Conservation (phyloP, 164 flowering plant genomes). For the Nelumbo lutea region DNA sequence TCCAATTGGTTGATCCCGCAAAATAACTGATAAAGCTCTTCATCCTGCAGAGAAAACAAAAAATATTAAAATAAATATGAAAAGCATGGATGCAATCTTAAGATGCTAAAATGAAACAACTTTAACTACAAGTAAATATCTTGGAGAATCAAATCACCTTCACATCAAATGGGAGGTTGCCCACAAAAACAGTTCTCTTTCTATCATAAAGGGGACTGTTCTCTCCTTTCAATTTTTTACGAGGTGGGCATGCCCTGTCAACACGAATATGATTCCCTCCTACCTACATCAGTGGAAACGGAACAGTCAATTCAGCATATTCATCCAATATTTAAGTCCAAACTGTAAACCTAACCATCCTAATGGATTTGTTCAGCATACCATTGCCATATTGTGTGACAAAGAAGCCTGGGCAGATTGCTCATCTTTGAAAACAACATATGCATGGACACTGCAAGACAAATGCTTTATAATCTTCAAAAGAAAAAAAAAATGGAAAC, state of each 20-base stretch:
- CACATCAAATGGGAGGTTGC: constrained; percentile 95
- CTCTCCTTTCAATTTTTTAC: constrained; percentile 83
- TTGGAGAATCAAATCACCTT: constrained; percentile 42
- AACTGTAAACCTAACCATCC: not conserved
- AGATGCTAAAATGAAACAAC: too few species aligned
- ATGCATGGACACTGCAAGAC: constrained; percentile 77
- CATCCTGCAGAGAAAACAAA: constrained; percentile 53
- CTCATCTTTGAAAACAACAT: constrained; percentile 80
- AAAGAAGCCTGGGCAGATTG: constrained; percentile 75
- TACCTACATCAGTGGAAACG: constrained; percentile 36
- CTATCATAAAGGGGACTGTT: constrained; percentile 57
- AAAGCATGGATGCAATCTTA: not conserved
- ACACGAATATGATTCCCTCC: constrained; percentile 92
- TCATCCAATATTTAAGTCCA: not conserved
- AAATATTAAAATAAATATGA: not conserved
- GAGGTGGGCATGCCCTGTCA: constrained; percentile 96
- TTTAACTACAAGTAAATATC: not conserved
- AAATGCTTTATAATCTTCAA: not conserved
- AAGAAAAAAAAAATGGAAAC: not conserved
- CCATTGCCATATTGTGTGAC: constrained; percentile 85
- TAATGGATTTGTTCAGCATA: constrained; percentile 19
- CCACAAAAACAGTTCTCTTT: constrained; percentile 89
- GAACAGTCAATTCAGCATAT: constrained; percentile 1
- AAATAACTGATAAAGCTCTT: constrained; percentile 83
- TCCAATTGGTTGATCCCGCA: constrained; percentile 48